Conservation (phyloP, 2,329 filamentous ascomycete genomes). For the Fusarium kyushuense region DNA sequence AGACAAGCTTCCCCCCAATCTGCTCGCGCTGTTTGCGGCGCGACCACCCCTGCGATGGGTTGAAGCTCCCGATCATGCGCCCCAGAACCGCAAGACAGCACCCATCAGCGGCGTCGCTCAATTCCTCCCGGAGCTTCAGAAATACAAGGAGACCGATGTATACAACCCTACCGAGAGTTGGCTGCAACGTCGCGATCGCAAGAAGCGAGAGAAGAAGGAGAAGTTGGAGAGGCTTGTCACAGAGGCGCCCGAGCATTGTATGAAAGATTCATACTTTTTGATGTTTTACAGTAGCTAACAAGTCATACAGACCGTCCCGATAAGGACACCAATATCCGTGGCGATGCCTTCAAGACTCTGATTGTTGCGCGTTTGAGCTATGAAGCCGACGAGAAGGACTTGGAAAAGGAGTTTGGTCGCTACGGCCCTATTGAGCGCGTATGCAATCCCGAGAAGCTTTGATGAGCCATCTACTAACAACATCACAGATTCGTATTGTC, state of each 20-base stretch:
- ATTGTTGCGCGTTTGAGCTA: slow-evolving; percentile 93
- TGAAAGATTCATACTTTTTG: slow-evolving; percentile 36
- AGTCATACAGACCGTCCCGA: slow-evolving; percentile 75
- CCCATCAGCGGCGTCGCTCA: slow-evolving; percentile 78
- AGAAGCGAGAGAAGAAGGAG: slow-evolving; percentile 83
- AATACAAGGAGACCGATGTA: slow-evolving; percentile 81
- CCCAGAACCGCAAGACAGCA: slow-evolving; percentile 83
- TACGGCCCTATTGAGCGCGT: slow-evolving; percentile 95
- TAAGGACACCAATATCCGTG: slow-evolving; percentile 88
- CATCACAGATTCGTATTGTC: slow-evolving; percentile 82
- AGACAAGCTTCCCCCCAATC: slow-evolving; percentile 92
- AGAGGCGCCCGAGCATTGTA: slow-evolving; percentile 75
- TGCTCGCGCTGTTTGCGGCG: slow-evolving; percentile 94
- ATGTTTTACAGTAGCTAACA: slow-evolving; percentile 28
- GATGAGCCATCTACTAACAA: slow-evolving; percentile 30
- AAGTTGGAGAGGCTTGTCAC: slow-evolving; percentile 72
- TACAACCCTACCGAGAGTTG: slow-evolving; percentile 92
- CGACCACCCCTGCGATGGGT: slow-evolving; percentile 92
- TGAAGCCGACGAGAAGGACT: slow-evolving; percentile 86
- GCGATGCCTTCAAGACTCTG: slow-evolving; percentile 94
- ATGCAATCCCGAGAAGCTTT: slow-evolving; percentile 50
- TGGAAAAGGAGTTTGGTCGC: slow-evolving; percentile 92
- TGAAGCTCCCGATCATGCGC: slow-evolving; percentile 82
- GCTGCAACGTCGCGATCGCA: slow-evolving; percentile 87
- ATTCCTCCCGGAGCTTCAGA: slow-evolving; percentile 78